Evolutionary conservation across 2,329 filamentous ascomycete species (phyloP).

Genomic region (Graphilbum sp.): DNA sequence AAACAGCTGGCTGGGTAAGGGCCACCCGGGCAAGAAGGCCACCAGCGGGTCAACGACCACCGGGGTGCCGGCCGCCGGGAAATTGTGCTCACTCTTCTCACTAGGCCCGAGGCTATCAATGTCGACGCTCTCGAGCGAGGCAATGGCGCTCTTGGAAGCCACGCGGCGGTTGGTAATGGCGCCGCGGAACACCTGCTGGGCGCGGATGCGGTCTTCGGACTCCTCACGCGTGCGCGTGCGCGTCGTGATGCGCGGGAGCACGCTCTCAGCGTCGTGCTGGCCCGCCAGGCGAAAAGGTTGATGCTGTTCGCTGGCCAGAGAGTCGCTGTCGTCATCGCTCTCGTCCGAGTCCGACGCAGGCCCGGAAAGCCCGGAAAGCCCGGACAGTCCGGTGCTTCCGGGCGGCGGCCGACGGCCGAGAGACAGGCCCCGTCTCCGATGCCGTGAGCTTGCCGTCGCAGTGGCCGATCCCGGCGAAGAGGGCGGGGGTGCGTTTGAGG

Average conservation of each 20-base stretch:
- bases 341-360: too few species aligned
- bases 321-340: too few species aligned
- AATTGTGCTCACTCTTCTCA: slow-evolving; percentile 33
- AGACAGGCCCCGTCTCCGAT: too few species aligned
- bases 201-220: slow-evolving; percentile 21
- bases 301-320: slow-evolving; percentile 7
- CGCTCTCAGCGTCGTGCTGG: background rate
- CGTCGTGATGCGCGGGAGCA: background rate
- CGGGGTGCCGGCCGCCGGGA: too few species aligned
- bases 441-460: too few species aligned
- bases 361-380: too few species aligned
- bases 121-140: slow-evolving; percentile 28
- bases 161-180: slow-evolving; percentile 26
- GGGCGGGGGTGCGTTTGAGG: too few species aligned
- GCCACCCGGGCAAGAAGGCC: too few species aligned
- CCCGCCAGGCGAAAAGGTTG: too few species aligned
- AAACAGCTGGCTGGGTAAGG: slow-evolving; percentile 4
- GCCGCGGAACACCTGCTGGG: slow-evolving; percentile 30
- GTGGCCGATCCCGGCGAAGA: too few species aligned
- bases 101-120: slow-evolving; percentile 26
- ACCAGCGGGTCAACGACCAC: background rate
- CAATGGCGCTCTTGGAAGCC: slow-evolving; percentile 29
- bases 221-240: background rate
- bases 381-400: too few species aligned
- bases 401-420: too few species aligned